These are phyloP conservation scores for Mortierella sp. DNA, from an alignment of 371 early-diverging fungal species.

Conservation along the genomic window DNA sequence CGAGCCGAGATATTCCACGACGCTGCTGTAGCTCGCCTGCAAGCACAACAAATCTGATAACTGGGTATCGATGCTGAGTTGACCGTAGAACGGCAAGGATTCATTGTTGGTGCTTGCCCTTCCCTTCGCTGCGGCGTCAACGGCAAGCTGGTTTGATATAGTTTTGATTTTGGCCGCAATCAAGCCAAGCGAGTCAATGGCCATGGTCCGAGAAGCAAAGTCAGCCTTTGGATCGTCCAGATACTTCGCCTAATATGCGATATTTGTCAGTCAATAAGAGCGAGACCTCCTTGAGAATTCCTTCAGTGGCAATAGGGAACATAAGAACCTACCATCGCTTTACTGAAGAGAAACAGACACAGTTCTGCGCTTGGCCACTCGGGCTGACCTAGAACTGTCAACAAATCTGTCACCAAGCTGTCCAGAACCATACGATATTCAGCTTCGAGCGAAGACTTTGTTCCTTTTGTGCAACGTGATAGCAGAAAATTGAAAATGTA, in stretches of 20 bases:
- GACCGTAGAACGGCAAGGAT: constrained; percentile 25
- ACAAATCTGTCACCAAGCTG: constrained; percentile 76
- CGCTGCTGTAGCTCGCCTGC: constrained; percentile 28
- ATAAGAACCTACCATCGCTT: constrained; percentile 65
- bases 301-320: too few species aligned
- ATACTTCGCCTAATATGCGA: constrained; percentile 58
- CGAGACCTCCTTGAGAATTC: too few species aligned
- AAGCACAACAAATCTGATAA: constrained; percentile 10
- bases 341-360: constrained; percentile 68
- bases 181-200: constrained; percentile 81
- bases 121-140: neutral
- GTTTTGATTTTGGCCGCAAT: constrained; percentile 68
- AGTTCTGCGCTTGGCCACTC: constrained; percentile 94
- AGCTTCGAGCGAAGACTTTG: constrained; percentile 64
- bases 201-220: constrained; percentile 68
- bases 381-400: constrained; percentile 80
- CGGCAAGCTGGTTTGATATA: constrained; percentile 15
- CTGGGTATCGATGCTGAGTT: constrained; percentile 12
- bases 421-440: constrained; percentile 84
- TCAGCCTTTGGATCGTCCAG: constrained; percentile 73
- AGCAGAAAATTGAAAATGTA: constrained; percentile 77
- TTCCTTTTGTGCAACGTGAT: constrained; percentile 67
- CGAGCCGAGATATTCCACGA: constrained; percentile 31
- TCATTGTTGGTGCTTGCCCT: constrained; percentile 3
- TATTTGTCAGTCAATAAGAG: too few species aligned